Evolutionary conservation across 2,329 filamentous ascomycete species (phyloP), one percentile per base, ranked within the genome.

Genomic region (Colletotrichum neosansevieriae): DNA sequence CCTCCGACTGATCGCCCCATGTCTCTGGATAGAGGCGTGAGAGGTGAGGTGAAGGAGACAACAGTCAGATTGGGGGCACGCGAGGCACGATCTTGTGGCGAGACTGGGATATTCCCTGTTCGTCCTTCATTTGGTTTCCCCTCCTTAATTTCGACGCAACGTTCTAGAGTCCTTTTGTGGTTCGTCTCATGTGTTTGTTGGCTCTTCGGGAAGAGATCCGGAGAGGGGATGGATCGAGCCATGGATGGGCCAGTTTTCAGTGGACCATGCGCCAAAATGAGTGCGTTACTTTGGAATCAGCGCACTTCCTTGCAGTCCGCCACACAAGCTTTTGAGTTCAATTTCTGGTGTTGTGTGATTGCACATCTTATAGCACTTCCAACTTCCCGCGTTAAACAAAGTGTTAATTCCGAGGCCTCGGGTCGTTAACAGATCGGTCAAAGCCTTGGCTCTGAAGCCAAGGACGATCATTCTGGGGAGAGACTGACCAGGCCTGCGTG

Each of bases 391-490:
- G 21, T 32, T 50, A n/a, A 50, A n/a, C 13, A 29, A 29, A 10
- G 47, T 32, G 17, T 50, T 7, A 50, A 50, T 29, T 50, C 13
- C n/a, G 21, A 50, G 21, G 47, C 11, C 21, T 29, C 1, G 21
- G 47, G 1, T 21, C 29, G 24, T 61, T 24, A 34, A 2, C 21
- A 1, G 42, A 62, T 40, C 34, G 53, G 32, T 56, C 58, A 67
- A 63, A 67, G 58, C 49, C 63, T 67, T 67, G 63, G 63, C 63
- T 67, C 56, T 51, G 4, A 44, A 36, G 50, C 17, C 51, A 19
- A 67, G 63, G 63, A 44, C 58, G 58, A 67, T 67, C 63, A 62
- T 51, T 67, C 50, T 57, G 63, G 58, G 58, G 11, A 47, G 29
- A n/a, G 24, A 21, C 40, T 32, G 32, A 38, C 47, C 45, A 65